Base-by-base conservation (phyloP, 495 filamentous ascomycete genomes). In the Aspergillus biplanus region DNA sequence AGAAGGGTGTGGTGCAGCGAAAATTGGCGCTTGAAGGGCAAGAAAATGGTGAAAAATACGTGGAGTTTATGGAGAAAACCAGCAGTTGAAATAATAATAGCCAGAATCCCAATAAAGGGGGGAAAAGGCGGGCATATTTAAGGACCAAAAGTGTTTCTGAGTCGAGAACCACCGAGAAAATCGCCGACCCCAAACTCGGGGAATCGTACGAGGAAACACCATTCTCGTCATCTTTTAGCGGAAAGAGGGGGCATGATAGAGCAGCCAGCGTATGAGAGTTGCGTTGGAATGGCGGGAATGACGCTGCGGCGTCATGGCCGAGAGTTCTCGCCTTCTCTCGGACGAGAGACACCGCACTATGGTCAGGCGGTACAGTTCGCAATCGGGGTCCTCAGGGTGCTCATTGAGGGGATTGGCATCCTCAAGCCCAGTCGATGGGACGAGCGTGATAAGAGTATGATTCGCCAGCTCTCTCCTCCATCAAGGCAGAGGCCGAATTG, bases 311-410 rank as follows among this genome's bases (percentile, higher is more conserved):
- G 55, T 56, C 31, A 46, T 33, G 13, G 58, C 58, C 33, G 58
- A 49, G 47, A 61, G 52, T 47, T 35, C 21, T 18, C 39, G 39
- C 33, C 21, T 34, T 42, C 16, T 66, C 67, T 69, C 67, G 67
- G 63, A 44, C 67, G 67, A 69, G 63, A 65, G 55, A 1, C 46
- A 33, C 32, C 52, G 46, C 44, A 49, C 33, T 15, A 42, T 44
- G 60, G 61, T 57, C 61, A 57, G 46, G 33, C 61, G 53, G 32
- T 56, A 7, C 42, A 49, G n/a, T 49, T 39, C 9, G 59, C 58
- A 42, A 60, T 52, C 16, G 47, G 32, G 32, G 58, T 7, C 33
- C n/a, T 9, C 2, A 7, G 33, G 49, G 44, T 54, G 59, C 31
- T 47, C 15, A 12, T 15, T 44, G 16, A 27, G 48, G 33, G 33